Conservation (phyloP, 805 yeast species). For the Debaryomyces hansenii region DNA sequence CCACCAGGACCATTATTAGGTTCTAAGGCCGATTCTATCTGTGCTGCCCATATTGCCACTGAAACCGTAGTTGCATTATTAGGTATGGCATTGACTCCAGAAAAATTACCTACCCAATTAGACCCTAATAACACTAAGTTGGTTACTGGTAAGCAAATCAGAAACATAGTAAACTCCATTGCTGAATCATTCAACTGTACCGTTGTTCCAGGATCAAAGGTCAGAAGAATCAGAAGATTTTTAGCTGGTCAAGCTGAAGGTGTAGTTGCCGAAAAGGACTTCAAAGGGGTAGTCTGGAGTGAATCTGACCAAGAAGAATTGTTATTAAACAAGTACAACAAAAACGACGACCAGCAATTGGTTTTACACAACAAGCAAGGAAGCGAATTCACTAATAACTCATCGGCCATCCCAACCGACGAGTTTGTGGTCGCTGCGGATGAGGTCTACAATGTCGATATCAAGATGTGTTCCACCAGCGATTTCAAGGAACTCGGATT, state of each 20-base stretch:
- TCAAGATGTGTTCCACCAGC: constrained; percentile 70
- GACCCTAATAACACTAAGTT: constrained; percentile 31
- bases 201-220: constrained; percentile 90
- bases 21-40: constrained; percentile 80
- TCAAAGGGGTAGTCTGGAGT: constrained; percentile 89
- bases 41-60: constrained; percentile 86
- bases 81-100: constrained; percentile 73
- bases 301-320: constrained; percentile 75
- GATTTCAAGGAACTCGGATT: constrained; percentile 61
- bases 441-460: constrained; percentile 83
- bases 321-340: constrained; percentile 46
- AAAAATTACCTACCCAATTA: constrained; percentile 62
- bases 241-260: constrained; percentile 96
- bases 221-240: constrained; percentile 88
- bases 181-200: constrained; percentile 82
- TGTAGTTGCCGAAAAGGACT: constrained; percentile 85
- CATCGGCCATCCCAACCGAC: constrained; percentile 67
- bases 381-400: constrained; percentile 20
- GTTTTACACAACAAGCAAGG: not conserved
- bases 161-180: constrained; percentile 78
- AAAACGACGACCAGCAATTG: constrained; percentile 8
- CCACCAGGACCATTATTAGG: constrained; percentile 85
- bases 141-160: constrained; percentile 69
- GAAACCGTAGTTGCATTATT: constrained; percentile 81
- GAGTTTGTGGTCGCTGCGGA: constrained; percentile 74